These are phyloP conservation scores for maize (Zea mays) DNA, from an alignment of 176 grass and related monocot species.

Conservation along the genomic window Zm-B73-REFERENCE-NAM-5.0 NC_050101.1:31749001-31749500, in stretches of 20 bases:
- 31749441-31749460: no score
- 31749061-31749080: slow-evolving; percentile 18
- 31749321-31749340: slow-evolving; percentile 54
- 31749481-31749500: not conserved
- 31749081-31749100: slow-evolving; percentile 76
- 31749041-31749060: not conserved
- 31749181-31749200: slow-evolving; percentile 74
- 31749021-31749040: not conserved
- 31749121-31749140: slow-evolving; percentile 83
- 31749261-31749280: slow-evolving; percentile 81
- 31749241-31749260: slow-evolving; percentile 92
- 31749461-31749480: not conserved
- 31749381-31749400: no score
- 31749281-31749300: slow-evolving; percentile 91
- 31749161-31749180: slow-evolving; percentile 85
- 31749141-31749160: slow-evolving; percentile 94
- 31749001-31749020: not conserved
- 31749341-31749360: slow-evolving; percentile 21
- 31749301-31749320: slow-evolving; percentile 69
- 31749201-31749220: slow-evolving; percentile 61
- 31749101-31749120: slow-evolving; percentile 86
- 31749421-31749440: no score
- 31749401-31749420: no score
- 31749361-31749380: no score
- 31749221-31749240: slow-evolving; percentile 37